Evolutionary conservation across 441 rosid genomes (phyloP), one percentile per base, ranked within the genome.

Genomic region (Croton laevigatus): DNA sequence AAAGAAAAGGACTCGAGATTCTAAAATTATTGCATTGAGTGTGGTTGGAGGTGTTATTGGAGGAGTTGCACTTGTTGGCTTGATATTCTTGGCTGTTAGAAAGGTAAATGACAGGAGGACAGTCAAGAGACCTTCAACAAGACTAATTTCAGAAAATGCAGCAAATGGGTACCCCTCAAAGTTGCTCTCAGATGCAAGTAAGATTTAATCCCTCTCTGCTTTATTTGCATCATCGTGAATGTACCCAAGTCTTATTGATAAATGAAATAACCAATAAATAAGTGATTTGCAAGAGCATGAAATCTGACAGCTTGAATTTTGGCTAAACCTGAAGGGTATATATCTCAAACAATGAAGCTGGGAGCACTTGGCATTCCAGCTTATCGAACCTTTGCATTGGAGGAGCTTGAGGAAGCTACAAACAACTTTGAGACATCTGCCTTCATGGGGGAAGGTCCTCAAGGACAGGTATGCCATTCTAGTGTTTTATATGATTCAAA

Each of bases 361-460:
- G 97, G 96, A 75, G 85, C 88, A 22, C 88, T 91, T 0, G 96
- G 98, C 66, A 86, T 95, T 77, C 92, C 98, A 27, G 84, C 98
- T 73, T 95, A 91, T 66, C 83, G 92, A 13, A 85, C 88, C 36
- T 95, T 91, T 83, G 87, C 98, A 48, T 23, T 95, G 71, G 96
- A 91, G 80, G 99, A 95, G 80, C 81, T 92, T 14, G 97, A 87
- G 80, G 84, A 81, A 80, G 98, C 98, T 11, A 92, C 99, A 44
- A 82, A 82, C 72, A 89, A 89, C 84, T 95, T 91, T 32, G 86
- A 88, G 70, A 80, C 95, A 53, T 83, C 95, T 69, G 86, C 93
- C 78, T 95, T 92, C 77, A 91, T 95, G 85, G 98, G 97, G 54
- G 91, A 92, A 87, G 93, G 96, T 52, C 92, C 95, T 83, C 86